A percentile compares a stretch with the other conserved stretches of the same genome.
Conservation (phyloP, 1,139 yeast genomes). For the Protomyces pachydermus region DNA sequence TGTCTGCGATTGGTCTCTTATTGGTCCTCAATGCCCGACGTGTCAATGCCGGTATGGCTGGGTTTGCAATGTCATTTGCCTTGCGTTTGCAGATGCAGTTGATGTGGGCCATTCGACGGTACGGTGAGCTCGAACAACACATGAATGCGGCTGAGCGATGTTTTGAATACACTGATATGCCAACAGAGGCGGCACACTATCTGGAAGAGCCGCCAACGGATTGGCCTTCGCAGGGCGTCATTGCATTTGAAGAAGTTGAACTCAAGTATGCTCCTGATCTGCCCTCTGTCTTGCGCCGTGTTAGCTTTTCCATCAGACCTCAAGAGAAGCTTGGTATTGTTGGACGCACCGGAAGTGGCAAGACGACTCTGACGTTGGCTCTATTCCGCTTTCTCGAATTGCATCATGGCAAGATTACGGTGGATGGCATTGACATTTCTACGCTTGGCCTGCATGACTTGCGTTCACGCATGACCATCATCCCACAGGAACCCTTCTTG, state of each 20-base stretch:
- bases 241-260: slow-evolving; percentile 69
- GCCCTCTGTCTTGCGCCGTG: slow-evolving; percentile 84
- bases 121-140: slow-evolving; percentile 85
- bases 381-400: slow-evolving; percentile 89
- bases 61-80: slow-evolving; percentile 88
- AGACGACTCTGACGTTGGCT: slow-evolving; percentile 92
- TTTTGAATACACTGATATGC: slow-evolving; percentile 69
- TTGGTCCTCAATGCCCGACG: slow-evolving; percentile 59
- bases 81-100: slow-evolving; percentile 85
- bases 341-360: slow-evolving; percentile 98
- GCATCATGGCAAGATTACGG: slow-evolving; percentile 70
- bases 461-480: slow-evolving; percentile 79
- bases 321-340: slow-evolving; percentile 87
- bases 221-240: slow-evolving; percentile 84
- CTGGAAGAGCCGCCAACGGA: slow-evolving; percentile 61
- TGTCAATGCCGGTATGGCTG: slow-evolving; percentile 92
- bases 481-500: slow-evolving; percentile 91
- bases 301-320: slow-evolving; percentile 72
- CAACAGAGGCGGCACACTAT: slow-evolving; percentile 72
- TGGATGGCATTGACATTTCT: slow-evolving; percentile 85
- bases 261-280: slow-evolving; percentile 82
- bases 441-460: slow-evolving; percentile 72
- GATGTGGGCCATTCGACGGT: slow-evolving; percentile 87
- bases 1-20: slow-evolving; percentile 76
- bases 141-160: slow-evolving; percentile 95